These are phyloP conservation scores for Blastocystis sp. DNA, from an alignment of 352 stramenopile genomes.

Conservation along the genomic window DNA sequence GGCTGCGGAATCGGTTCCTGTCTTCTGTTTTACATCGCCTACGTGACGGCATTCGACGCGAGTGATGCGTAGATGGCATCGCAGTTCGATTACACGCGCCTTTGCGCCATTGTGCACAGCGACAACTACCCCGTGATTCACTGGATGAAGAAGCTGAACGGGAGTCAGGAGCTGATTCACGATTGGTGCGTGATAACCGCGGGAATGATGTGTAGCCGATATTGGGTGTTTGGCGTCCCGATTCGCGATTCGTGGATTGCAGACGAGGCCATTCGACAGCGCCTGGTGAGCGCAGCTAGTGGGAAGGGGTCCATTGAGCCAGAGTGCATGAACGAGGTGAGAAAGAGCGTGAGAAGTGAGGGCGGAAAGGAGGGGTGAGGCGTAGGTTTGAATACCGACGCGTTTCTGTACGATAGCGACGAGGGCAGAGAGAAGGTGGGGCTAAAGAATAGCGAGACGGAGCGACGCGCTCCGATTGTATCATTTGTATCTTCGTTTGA, in stretches of 20 bases:
- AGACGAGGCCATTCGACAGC: background rate
- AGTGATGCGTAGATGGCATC: constrained; percentile 27
- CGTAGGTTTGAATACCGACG: constrained; percentile 15
- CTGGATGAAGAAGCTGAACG: constrained; percentile 73
- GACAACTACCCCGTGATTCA: constrained; percentile 69
- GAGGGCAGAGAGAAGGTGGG: background rate
- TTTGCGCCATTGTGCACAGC: constrained; percentile 51
- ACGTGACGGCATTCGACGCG: background rate
- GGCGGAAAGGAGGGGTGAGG: background rate
- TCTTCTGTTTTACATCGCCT: constrained; percentile 44
- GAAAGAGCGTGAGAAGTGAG: constrained; percentile 13
- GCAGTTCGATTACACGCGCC: constrained; percentile 41
- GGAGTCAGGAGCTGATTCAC: background rate
- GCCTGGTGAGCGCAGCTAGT: background rate
- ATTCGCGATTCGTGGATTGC: constrained; percentile 19
- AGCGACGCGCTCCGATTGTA: constrained; percentile 6
- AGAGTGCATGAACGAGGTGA: constrained; percentile 36
- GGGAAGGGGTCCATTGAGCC: constrained; percentile 22
- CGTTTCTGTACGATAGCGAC: background rate
- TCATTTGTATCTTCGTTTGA: constrained; percentile 69
- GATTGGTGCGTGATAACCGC: constrained; percentile 6
- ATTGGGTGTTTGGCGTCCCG: constrained; percentile 60
- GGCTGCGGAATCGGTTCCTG: constrained; percentile 55
- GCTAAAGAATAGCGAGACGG: background rate
- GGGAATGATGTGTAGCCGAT: constrained; percentile 42